Percentiles rank a stretch among this genome's conserved stretches.
Evolutionary conservation across 2,329 filamentous ascomycete species (phyloP).

Genomic region (Aspergillus fructus): DNA sequence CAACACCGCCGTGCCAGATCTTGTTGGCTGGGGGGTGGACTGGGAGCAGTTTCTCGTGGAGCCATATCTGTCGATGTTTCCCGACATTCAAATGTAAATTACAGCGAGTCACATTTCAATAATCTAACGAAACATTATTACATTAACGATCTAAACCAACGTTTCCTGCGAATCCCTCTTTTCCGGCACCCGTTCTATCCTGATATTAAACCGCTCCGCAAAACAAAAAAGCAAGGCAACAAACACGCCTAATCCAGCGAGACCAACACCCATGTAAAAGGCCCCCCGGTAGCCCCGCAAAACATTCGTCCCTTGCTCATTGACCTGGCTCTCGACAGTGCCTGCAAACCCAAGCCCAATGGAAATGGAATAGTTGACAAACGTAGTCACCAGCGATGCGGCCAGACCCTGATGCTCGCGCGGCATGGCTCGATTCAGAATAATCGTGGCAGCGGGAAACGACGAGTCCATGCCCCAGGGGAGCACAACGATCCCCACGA

Average conservation of each 20-base stretch:
- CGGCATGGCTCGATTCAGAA: constrained; percentile 11
- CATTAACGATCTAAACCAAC: not conserved
- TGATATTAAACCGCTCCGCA: not conserved
- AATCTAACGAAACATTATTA: not conserved
- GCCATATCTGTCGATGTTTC: constrained; percentile 28
- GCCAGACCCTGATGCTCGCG: not conserved
- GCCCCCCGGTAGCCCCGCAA: constrained; percentile 14
- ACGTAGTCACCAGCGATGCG: constrained; percentile 9
- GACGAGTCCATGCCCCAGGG: constrained; percentile 15
- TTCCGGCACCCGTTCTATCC: not conserved
- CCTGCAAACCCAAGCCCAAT: constrained; percentile 18
- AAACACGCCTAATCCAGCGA: not conserved
- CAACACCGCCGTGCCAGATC: constrained; percentile 18
- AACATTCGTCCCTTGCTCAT: constrained; percentile 11
- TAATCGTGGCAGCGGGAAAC: constrained; percentile 17
- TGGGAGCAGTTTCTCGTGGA: constrained; percentile 35
- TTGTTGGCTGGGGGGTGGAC: constrained; percentile 22
- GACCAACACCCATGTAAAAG: constrained; percentile 10
- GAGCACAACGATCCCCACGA: constrained; percentile 10
- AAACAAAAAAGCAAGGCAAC: not conserved
- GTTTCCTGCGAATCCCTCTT: not conserved
- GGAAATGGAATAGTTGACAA: constrained; percentile 17
- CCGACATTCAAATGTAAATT: constrained; percentile 18
- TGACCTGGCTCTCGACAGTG: constrained; percentile 14
- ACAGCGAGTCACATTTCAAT: not conserved